Evolutionary conservation across 1,284 basidiomycete species (phyloP), one percentile per base, ranked within the genome.

Genomic region (Austropuccinia psidii): DNA sequence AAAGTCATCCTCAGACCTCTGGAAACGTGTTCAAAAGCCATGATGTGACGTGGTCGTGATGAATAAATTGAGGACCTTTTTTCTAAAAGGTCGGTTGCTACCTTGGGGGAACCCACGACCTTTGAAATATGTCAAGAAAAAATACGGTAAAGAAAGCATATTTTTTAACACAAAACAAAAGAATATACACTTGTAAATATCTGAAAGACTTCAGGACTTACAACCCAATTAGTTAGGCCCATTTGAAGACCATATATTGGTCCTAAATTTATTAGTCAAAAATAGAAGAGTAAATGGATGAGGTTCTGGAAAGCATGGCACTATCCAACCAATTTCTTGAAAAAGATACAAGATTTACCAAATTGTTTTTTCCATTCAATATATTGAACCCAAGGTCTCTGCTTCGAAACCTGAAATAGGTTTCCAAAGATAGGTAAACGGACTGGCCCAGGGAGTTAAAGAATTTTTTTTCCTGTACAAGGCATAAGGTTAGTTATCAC

Each of bases 81-180:
- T 57, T 80, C 79, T 72, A 80, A 75, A 47, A 80, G 67, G n/a
- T 78, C 78, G n/a, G 78, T 75, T 15, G 79, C 79, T 55, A 76
- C 74, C 2, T 73, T 54, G 19, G 77, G 77, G 62, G 76, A 64
- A 35, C 78, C 76, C 55, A 78, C 31, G 54, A 78, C 76, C 66
- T 69, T 15, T 50, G 1, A 2, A 54, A 15, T 19, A 17, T 6
- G 7, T 21, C 11, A 31, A 8, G 33, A 35, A 21, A 35, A n/a
- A 21, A 39, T 54, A 15, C 33, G 24, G 3, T 11, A 45, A n/a
- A 45, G 11, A 45, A 45, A 45, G 41, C 11, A 11, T 45, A 45
- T n/a, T 45, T 45, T 11, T 11, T 45, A n/a, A 45, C 11, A 45
- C n/a, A 11, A n/a, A 45, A 45, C 41, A n/a, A n/a, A 11, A 11